Conservation (phyloP, 169 alveolate genomes). For the Babesia sp. region DNA sequence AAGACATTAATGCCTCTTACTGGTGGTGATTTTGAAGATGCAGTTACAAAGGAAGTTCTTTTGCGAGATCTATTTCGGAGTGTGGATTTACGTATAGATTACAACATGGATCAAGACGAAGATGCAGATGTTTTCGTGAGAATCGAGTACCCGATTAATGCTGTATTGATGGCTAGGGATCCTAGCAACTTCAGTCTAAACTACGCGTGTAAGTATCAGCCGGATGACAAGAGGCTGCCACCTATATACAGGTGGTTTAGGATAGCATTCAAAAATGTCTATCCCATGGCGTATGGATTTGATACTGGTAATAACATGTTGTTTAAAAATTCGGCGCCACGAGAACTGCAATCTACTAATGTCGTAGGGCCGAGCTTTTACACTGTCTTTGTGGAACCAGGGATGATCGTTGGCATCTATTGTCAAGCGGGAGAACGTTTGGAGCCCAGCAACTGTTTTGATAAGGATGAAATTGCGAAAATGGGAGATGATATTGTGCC, state of each 20-base stretch:
- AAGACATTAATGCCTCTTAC: not conserved
- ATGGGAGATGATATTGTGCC: not conserved
- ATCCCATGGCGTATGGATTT: slow-evolving; percentile 65
- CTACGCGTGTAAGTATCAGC: slow-evolving; percentile 45
- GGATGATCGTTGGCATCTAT: slow-evolving; percentile 64
- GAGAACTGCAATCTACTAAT: too few relatives aligned
- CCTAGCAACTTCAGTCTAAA: slow-evolving; percentile 47
- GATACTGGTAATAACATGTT: slow-evolving; percentile 39
- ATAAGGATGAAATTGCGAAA: not conserved
- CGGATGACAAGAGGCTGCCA: not conserved
- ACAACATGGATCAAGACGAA: not conserved
- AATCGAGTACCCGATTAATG: slow-evolving; percentile 25
- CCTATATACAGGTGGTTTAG: slow-evolving; percentile 47
- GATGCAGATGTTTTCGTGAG: not conserved
- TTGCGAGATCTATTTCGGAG: not conserved
- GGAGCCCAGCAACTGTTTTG: slow-evolving; percentile 26
- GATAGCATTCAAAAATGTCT: slow-evolving; percentile 22
- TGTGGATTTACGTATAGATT: not conserved
- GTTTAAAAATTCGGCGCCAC: slow-evolving; percentile 28
- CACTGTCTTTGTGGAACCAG: slow-evolving; percentile 41
- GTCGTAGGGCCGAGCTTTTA: slow-evolving; percentile 12
- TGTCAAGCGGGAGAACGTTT: slow-evolving; percentile 47
- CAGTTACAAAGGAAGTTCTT: not conserved
- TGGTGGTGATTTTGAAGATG: not conserved
- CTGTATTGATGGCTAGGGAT: slow-evolving; percentile 44